Conservation (phyloP, 352 stramenopile species). For the Phytophthora boehmeriae region DNA sequence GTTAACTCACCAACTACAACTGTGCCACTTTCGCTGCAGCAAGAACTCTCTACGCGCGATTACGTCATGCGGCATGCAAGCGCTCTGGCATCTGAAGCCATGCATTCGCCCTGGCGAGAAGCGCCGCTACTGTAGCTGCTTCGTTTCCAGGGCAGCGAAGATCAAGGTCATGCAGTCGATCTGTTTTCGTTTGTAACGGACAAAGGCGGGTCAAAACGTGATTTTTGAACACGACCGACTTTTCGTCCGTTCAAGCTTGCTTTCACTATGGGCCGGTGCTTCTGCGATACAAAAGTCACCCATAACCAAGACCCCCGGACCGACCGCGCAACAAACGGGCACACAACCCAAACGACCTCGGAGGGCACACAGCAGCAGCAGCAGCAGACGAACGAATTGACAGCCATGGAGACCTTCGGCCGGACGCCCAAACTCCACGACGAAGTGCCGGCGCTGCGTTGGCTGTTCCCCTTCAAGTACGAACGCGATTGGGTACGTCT, state of each 20-base stretch:
- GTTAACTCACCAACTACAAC: too few relatives aligned
- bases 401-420: conserved; percentile 30
- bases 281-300: conserved; percentile 1
- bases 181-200: neutral
- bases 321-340: conserved; percentile 22
- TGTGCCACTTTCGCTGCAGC: neutral
- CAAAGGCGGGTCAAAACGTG: neutral
- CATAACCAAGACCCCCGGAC: neutral
- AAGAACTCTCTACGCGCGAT: neutral
- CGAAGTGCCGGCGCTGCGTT: conserved; percentile 57
- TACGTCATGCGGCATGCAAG: too few relatives aligned
- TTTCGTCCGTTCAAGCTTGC: neutral
- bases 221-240: neutral
- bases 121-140: too few relatives aligned
- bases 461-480: conserved; percentile 75
- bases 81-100: neutral
- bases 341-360: conserved; percentile 36
- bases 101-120: conserved; percentile 12
- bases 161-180: conserved; percentile 4
- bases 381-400: neutral
- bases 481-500: conserved; percentile 72
- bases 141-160: neutral
- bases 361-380: conserved; percentile 7
- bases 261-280: neutral
- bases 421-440: conserved; percentile 41